A percentile compares a stretch with the other conserved stretches of the same genome.
phyloP scores from a whole-genome alignment of 148 eudicot species.

The Arctostaphylos glauca region DNA sequence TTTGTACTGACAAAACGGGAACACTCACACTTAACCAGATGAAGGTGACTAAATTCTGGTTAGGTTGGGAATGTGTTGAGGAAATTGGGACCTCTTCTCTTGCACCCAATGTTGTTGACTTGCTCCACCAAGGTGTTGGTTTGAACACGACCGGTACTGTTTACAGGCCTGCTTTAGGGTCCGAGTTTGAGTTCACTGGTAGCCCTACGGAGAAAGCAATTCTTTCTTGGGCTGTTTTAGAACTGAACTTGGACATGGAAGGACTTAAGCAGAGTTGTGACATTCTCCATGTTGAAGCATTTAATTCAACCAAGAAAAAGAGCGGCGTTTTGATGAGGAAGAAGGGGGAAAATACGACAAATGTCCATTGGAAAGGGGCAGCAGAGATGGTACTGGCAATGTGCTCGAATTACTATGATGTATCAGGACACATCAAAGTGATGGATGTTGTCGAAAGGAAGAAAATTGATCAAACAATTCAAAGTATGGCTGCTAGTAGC shows the following conservation, averaged over 20 bases:
- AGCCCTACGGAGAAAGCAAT: not conserved
- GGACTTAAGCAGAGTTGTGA: constrained; percentile 2
- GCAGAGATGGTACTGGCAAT: constrained; percentile 20
- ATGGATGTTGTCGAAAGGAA: constrained; percentile 7
- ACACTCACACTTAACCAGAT: not conserved
- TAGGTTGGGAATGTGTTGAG: not conserved
- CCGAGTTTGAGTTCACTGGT: not conserved
- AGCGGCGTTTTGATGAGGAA: constrained; percentile 16
- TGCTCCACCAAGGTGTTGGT: not conserved
- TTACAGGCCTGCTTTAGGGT: not conserved
- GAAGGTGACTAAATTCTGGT: not conserved
- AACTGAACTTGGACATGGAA: not conserved
- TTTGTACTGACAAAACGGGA: not conserved
- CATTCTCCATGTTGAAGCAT: constrained; percentile 15
- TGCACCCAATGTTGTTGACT: not conserved
- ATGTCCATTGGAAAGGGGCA: constrained; percentile 8
- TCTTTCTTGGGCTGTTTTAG: not conserved
- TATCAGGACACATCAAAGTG: constrained; percentile 4
- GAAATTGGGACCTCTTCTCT: not conserved
- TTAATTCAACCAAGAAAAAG: constrained; percentile 20
- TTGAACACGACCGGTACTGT: not conserved
- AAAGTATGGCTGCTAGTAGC: constrained; percentile 20
- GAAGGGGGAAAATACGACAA: not conserved
- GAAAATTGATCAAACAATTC: constrained; percentile 12
- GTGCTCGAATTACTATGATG: constrained; percentile 20